Evolutionary conservation across 1,139 yeast species (phyloP).

Genomic region (Taiozyma onychis): DNA sequence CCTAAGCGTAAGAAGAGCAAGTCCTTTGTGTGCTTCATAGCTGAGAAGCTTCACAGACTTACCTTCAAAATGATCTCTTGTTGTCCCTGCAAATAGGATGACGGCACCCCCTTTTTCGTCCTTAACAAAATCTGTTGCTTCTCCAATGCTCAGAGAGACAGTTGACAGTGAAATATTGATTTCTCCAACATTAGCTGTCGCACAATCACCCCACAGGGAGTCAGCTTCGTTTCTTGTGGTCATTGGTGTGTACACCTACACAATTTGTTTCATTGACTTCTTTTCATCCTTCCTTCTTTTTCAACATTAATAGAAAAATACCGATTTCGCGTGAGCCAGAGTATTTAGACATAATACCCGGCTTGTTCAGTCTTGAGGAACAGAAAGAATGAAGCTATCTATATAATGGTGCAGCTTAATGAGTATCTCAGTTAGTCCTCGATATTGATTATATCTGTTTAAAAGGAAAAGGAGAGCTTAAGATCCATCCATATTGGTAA

Average conservation of each 20-base stretch:
- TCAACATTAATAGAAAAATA: too few species aligned
- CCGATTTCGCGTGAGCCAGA: too few species aligned
- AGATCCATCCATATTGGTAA: too few species aligned
- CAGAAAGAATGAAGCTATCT: too few species aligned
- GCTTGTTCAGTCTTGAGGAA: too few species aligned
- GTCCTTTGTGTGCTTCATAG: slow-evolving; percentile 37
- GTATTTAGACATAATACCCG: too few species aligned
- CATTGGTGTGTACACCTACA: not conserved
- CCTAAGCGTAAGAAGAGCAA: slow-evolving; percentile 33
- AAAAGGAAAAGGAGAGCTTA: too few species aligned
- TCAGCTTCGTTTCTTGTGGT: not conserved
- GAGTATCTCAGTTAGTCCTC: too few species aligned
- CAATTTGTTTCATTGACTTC: not conserved
- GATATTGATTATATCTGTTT: too few species aligned
- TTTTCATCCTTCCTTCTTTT: too few species aligned
- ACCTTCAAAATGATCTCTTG: slow-evolving; percentile 37
- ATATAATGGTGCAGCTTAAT: too few species aligned
- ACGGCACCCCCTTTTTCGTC: slow-evolving; percentile 39
- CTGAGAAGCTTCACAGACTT: slow-evolving; percentile 32
- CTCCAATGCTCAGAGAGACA: slow-evolving; percentile 12
- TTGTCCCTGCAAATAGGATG: slow-evolving; percentile 42
- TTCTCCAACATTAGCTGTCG: not conserved
- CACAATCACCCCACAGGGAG: slow-evolving; percentile 2
- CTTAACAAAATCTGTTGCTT: slow-evolving; percentile 26
- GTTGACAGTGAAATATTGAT: slow-evolving; percentile 22